These are phyloP conservation scores for Peronospora belbahrii DNA, from an alignment of 352 stramenopile genomes.

Conservation along the genomic window DNA sequence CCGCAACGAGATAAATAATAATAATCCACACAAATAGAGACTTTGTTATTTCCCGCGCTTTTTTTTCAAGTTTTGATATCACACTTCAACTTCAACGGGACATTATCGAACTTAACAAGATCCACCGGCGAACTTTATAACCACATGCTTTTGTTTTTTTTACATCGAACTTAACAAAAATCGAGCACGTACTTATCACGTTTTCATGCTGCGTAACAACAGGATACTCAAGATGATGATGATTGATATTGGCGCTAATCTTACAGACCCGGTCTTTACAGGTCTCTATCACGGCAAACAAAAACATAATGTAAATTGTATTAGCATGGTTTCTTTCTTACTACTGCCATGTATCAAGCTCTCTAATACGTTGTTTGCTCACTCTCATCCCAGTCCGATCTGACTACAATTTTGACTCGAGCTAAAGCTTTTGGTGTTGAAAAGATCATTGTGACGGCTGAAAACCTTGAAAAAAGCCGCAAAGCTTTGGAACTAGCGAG, in stretches of 20 bases:
- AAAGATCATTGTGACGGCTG: conserved; percentile 89
- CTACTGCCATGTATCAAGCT: neutral
- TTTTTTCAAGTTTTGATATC: no score
- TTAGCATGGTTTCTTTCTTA: neutral
- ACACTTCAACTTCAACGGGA: neutral
- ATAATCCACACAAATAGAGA: no score
- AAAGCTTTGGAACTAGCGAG: conserved; percentile 30
- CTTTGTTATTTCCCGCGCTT: conserved; percentile 18
- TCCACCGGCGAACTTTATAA: neutral
- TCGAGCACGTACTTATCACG: conserved; percentile 9
- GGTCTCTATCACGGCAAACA: conserved; percentile 87
- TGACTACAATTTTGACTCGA: conserved; percentile 81
- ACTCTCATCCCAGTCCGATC: conserved; percentile 55
- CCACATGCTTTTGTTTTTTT: no score
- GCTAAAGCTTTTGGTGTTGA: conserved; percentile 78
- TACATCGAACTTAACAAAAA: conserved; percentile 2
- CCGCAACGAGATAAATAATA: conserved; percentile 10
- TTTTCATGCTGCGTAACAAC: conserved; percentile 17
- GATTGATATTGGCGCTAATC: conserved; percentile 93
- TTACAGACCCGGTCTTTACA: conserved; percentile 88
- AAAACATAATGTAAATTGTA: conserved; percentile 69
- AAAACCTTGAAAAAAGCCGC: conserved; percentile 36
- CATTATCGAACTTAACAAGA: neutral
- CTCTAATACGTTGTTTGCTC: conserved; percentile 2
- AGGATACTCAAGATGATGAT: conserved; percentile 57